Evolutionary conservation across 2,329 filamentous ascomycete species (phyloP), one percentile per base, ranked within the genome.

Genomic region (Grosmannia huntii): DNA sequence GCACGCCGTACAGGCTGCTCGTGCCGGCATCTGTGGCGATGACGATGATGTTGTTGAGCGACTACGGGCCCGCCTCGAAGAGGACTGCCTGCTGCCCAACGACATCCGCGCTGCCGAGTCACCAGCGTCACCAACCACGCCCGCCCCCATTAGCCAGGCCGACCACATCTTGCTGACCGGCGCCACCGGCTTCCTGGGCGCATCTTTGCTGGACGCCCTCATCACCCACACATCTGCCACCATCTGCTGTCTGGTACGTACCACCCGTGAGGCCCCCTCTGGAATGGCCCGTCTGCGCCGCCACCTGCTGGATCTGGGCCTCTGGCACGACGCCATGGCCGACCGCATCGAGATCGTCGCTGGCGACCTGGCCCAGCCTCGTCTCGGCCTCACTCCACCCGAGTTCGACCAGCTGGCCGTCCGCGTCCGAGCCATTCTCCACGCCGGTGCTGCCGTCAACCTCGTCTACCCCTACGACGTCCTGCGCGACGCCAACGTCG

Each of bases 381-480:
- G 81, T 1, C 78, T 92, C 19, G 88, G 88, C 56, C 77, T 91
- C 23, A 76, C 83, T 0, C 77, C 80, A 0, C 80, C 85, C 14
- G 76, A 73, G 0, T 91, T 89, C 64, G 77, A 84, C 27, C 76
- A 83, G 31, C 75, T 91, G 9, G 84, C 83, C 1, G 69, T 74
- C 12, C 80, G 83, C 7, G 76, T 89, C 1, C 77, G 91, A 61
- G 87, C 90, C 41, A 85, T 92, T 59, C 76, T 91, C 1, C 88
- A 92, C 67, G 85, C 87, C 41, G 88, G 83, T 28, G 88, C 88
- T 5, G 87, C 84, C 0, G 88, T 92, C 66, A 90, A 90, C 67
- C 74, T 92, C 54, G 86, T 92, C 0, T 91, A 92, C 63, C 87
- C 88, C 0, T 91, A 91, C 63, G 88, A 87, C 49, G 85, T 87